phyloP scores from a whole-genome alignment of 108 stramenopile genomes.

The Parietichytrium sp. region DNA sequence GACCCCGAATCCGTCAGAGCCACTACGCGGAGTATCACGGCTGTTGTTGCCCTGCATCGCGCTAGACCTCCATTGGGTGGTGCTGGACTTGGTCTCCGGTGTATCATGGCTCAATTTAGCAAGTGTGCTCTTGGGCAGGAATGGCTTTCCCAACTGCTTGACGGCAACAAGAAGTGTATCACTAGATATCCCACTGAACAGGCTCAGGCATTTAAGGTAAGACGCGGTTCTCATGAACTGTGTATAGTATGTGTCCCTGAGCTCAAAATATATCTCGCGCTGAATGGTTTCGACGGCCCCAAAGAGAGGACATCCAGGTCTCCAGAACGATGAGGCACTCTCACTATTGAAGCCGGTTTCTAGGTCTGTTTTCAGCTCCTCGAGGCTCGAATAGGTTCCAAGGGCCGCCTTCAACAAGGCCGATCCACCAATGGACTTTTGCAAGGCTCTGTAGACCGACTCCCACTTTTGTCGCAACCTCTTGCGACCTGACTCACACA shows the following conservation, averaged over 20 bases:
- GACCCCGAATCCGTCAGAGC: not conserved
- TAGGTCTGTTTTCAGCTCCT: no score
- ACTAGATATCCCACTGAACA: not conserved
- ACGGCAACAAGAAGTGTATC: not conserved
- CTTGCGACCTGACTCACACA: no score
- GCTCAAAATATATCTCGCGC: not conserved
- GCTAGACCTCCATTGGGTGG: not conserved
- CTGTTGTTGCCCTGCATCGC: not conserved
- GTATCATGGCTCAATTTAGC: no score
- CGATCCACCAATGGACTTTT: not conserved
- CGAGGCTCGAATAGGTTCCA: no score
- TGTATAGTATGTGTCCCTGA: not conserved
- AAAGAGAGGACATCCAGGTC: no score
- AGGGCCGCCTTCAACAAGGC: not conserved
- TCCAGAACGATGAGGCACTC: no score
- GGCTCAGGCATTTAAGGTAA: not conserved
- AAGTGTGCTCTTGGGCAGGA: no score
- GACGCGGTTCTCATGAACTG: conserved; percentile 8
- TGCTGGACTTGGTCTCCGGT: not conserved
- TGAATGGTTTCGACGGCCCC: not conserved
- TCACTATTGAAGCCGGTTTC: no score
- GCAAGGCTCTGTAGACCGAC: not conserved
- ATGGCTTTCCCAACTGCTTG: not conserved
- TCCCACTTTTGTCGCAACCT: no score
- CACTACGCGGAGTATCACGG: not conserved